These are phyloP conservation scores for Silene conica DNA, from an alignment of 148 eudicot species.

Conservation along the genomic window DNA sequence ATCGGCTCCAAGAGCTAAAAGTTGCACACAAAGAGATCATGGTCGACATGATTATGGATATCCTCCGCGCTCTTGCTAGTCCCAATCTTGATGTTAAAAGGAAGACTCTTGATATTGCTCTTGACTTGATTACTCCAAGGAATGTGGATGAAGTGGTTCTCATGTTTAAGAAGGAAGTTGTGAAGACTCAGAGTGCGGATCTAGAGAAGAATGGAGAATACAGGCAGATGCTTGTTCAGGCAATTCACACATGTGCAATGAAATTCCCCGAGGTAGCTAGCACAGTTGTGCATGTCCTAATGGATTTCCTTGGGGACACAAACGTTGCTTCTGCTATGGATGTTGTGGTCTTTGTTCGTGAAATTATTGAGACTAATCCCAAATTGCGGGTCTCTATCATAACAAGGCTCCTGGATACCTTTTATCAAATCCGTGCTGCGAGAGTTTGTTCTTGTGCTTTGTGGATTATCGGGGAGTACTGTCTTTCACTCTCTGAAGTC, in stretches of 20 bases:
- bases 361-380: constrained; percentile 85
- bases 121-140: constrained; percentile 79
- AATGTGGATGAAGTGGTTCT: constrained; percentile 92
- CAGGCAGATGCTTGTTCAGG: constrained; percentile 95
- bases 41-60: constrained; percentile 95
- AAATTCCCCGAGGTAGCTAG: constrained; percentile 97
- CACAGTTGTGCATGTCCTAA: constrained; percentile 94
- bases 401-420: constrained; percentile 85
- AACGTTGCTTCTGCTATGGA: constrained; percentile 90
- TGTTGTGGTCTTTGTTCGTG: constrained; percentile 86
- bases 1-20: constrained; percentile 78
- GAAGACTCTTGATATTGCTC: constrained; percentile 79
- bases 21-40: constrained; percentile 70
- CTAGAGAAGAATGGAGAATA: constrained; percentile 93
- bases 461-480: constrained; percentile 93
- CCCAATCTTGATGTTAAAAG: constrained; percentile 85
- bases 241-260: constrained; percentile 91
- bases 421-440: constrained; percentile 90
- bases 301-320: constrained; percentile 97
- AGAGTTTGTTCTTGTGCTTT: constrained; percentile 91
- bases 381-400: constrained; percentile 80
- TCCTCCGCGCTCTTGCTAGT: constrained; percentile 92
- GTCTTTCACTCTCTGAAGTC: constrained; percentile 85
- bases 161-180: constrained; percentile 84
- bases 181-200: constrained; percentile 89